Conservation (phyloP, 352 stramenopile species). For the Elongisporangium undulatum region DNA sequence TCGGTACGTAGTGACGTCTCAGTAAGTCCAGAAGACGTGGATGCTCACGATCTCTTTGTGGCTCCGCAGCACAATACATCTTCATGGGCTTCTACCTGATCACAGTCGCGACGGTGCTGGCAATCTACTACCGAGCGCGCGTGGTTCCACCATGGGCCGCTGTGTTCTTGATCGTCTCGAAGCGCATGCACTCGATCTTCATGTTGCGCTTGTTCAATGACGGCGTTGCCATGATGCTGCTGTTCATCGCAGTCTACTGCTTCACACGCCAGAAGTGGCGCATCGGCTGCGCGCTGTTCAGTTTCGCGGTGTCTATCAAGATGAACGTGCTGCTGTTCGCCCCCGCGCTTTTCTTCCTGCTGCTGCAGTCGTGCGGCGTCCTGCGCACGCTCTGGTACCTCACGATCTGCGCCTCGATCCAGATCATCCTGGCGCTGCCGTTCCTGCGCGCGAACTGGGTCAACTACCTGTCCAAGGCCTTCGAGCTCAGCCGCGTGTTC, state of each 20-base stretch:
- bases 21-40: neutral
- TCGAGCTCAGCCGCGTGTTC: conserved; percentile 98
- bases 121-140: conserved; percentile 82
- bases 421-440: conserved; percentile 89
- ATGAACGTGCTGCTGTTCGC: conserved; percentile 99
- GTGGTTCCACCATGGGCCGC: conserved; percentile 86
- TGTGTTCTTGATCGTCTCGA: conserved; percentile 90
- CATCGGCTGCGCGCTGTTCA: conserved; percentile 93
- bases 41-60: conserved; percentile 1
- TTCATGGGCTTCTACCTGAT: conserved; percentile 95
- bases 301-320: conserved; percentile 96
- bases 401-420: conserved; percentile 87
- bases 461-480: conserved; percentile 95
- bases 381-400: conserved; percentile 83
- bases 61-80: conserved; percentile 86
- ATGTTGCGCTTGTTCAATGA: conserved; percentile 99
- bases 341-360: conserved; percentile 93
- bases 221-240: conserved; percentile 93
- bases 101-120: conserved; percentile 84
- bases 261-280: conserved; percentile 82
- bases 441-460: conserved; percentile 95
- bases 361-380: conserved; percentile 90
- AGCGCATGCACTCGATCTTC: conserved; percentile 98
- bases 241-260: conserved; percentile 92
- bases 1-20: conserved; percentile 20